Percentiles rank a stretch among this genome's conserved stretches.
Evolutionary conservation across 352 stramenopile genomes (phyloP).

Genomic region (Phytophthora uliginosa): DNA sequence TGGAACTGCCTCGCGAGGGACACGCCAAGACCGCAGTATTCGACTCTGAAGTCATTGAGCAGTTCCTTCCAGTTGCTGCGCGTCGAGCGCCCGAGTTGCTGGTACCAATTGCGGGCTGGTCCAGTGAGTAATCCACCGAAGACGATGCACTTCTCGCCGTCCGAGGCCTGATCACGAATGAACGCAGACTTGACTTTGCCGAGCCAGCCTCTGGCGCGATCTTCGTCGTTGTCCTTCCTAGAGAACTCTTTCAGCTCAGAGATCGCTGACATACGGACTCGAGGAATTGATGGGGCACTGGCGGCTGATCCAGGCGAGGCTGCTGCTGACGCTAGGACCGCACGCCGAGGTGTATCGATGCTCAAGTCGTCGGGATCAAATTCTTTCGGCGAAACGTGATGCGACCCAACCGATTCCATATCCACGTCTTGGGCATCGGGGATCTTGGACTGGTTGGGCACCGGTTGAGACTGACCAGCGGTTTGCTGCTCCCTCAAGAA

Average conservation of each 20-base stretch:
- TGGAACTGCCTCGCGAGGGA: not conserved
- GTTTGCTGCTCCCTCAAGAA: conserved; percentile 6
- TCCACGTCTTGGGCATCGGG: not conserved
- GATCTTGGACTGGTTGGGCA: not conserved
- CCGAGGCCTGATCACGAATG: not conserved
- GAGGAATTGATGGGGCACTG: not conserved
- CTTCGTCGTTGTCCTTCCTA: not conserved
- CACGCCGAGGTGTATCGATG: not conserved
- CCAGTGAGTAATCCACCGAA: not conserved
- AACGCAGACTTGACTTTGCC: not conserved
- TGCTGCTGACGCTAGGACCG: not conserved
- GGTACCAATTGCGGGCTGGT: not conserved
- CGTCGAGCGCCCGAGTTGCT: not conserved
- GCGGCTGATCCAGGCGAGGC: not conserved
- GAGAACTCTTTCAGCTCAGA: not conserved
- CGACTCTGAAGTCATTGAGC: not conserved
- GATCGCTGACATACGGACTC: not conserved
- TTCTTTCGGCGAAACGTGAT: not conserved
- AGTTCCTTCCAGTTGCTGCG: not conserved
- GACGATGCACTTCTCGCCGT: not conserved
- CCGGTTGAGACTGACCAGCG: not conserved
- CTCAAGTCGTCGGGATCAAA: conserved; percentile 2
- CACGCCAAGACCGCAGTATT: not conserved
- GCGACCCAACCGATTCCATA: not conserved
- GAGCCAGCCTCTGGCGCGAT: not conserved